Conservation (phyloP, 2,329 filamentous ascomycete species). For the Canariomyces notabilis region DNA sequence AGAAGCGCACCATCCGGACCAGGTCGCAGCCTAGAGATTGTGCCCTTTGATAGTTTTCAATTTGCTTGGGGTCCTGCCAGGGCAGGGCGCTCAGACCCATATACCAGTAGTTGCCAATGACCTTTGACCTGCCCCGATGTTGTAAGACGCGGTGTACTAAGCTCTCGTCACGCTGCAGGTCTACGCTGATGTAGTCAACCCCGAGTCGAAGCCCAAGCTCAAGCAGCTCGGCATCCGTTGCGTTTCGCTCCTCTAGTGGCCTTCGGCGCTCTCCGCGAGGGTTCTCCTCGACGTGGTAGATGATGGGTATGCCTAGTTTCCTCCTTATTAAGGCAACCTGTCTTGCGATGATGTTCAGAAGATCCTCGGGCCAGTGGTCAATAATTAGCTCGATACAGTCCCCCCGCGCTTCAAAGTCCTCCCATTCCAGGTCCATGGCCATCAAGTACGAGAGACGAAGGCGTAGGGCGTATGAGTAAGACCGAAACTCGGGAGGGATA, state of each 20-base stretch:
- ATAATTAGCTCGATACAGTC: conserved; percentile 58
- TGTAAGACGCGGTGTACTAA: conserved; percentile 46
- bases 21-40: conserved; percentile 55
- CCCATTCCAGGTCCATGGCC: conserved; percentile 44
- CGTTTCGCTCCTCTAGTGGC: conserved; percentile 34
- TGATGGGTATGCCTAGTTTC: conserved; percentile 51
- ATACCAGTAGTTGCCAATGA: conserved; percentile 54
- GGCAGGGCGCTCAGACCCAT: conserved; percentile 41
- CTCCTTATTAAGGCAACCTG: conserved; percentile 54
- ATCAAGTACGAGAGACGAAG: conserved; percentile 57
- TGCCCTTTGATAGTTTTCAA: conserved; percentile 50
- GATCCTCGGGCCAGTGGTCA: conserved; percentile 49
- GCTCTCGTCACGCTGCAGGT: conserved; percentile 51
- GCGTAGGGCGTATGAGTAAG: conserved; percentile 57
- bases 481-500: conserved; percentile 52
- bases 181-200: conserved; percentile 60
- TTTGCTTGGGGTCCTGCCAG: conserved; percentile 52
- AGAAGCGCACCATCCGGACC: conserved; percentile 56
- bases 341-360: conserved; percentile 46
- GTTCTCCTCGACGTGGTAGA: conserved; percentile 51
- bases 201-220: conserved; percentile 60
- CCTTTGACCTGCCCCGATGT: conserved; percentile 51
- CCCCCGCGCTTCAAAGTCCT: conserved; percentile 51
- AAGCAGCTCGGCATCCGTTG: conserved; percentile 52
- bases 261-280: conserved; percentile 39